Percentiles rank a stretch among this genome's conserved stretches.
phyloP scores from a whole-genome alignment of 768 basidiomycete genomes.

The Dioszegia aurantiaca region DNA sequence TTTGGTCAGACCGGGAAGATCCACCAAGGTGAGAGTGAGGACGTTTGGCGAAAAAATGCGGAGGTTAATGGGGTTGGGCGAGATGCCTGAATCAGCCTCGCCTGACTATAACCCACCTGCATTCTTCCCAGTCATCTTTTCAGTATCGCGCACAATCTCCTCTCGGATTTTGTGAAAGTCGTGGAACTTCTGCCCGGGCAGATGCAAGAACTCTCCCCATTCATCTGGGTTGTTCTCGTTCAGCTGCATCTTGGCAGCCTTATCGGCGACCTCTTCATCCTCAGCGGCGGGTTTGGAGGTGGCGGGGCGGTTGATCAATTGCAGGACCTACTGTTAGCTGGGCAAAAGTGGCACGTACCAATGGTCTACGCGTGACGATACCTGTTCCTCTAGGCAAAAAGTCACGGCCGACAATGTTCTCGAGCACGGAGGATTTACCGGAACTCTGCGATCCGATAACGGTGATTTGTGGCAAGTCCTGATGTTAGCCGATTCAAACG shows the following conservation, averaged over 20 bases:
- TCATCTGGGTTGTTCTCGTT: slow-evolving; percentile 84
- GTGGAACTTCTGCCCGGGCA: slow-evolving; percentile 95
- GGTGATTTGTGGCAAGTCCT: slow-evolving; percentile 56
- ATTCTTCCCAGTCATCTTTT: slow-evolving; percentile 97
- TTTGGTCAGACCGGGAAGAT: slow-evolving; percentile 89
- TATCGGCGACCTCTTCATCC: background rate
- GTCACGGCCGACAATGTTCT: slow-evolving; percentile 96
- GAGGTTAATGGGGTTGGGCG: slow-evolving; percentile 93
- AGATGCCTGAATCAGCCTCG: slow-evolving; percentile 65
- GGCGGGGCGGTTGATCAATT: slow-evolving; percentile 79
- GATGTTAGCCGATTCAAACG: background rate
- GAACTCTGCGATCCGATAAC: slow-evolving; percentile 56
- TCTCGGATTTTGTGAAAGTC: slow-evolving; percentile 96
- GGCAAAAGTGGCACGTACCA: slow-evolving; percentile 59
- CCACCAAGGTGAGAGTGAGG: slow-evolving; percentile 93
- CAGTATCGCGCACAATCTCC: slow-evolving; percentile 94
- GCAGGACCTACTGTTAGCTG: slow-evolving; percentile 62
- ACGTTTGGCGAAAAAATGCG: slow-evolving; percentile 97
- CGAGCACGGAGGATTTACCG: slow-evolving; percentile 55
- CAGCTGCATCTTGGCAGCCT: slow-evolving; percentile 30
- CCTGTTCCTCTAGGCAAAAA: slow-evolving; percentile 98
- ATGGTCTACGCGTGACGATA: slow-evolving; percentile 93
- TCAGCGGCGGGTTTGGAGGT: slow-evolving; percentile 54
- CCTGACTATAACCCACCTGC: slow-evolving; percentile 57
- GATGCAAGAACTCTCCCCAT: slow-evolving; percentile 96